These are phyloP conservation scores for Fusarium goolgardi DNA, from an alignment of 2,329 filamentous ascomycete genomes.

Conservation along the genomic window DNA sequence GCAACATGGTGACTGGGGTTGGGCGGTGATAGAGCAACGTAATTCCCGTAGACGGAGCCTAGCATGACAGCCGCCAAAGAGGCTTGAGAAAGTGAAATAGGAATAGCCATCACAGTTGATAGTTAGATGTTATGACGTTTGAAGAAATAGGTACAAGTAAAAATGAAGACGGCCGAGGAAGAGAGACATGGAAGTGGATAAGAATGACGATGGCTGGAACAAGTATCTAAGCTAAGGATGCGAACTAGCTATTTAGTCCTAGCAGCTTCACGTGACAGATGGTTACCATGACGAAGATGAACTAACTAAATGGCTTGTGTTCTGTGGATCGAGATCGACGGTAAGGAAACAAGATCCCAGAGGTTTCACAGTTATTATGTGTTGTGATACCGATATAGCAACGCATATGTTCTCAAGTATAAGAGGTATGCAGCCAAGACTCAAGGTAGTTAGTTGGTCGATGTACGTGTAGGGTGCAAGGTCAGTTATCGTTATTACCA, in stretches of 20 bases:
- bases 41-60: slow-evolving; percentile 48
- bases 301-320: neutral
- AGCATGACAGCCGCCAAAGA: slow-evolving; percentile 43
- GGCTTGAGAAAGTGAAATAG: slow-evolving; percentile 26
- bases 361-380: neutral
- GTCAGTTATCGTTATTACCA: neutral
- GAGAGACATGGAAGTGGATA: neutral
- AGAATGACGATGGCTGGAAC: slow-evolving; percentile 3
- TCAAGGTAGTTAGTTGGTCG: neutral
- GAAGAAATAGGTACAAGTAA: neutral
- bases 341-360: neutral
- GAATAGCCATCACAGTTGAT: slow-evolving; percentile 12
- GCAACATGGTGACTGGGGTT: slow-evolving; percentile 40
- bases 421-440: neutral
- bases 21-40: slow-evolving; percentile 49
- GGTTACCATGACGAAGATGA: neutral
- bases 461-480: neutral
- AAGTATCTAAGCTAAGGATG: neutral
- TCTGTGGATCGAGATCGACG: slow-evolving; percentile 4
- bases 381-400: neutral
- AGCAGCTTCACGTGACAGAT: slow-evolving; percentile 3
- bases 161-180: neutral
- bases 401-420: neutral
- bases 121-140: neutral
- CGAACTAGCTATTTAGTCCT: neutral